Evolutionary conservation across 2,329 filamentous ascomycete genomes (phyloP), one percentile per base, ranked within the genome.

Genomic region (Orbilia blumenaviensis): DNA sequence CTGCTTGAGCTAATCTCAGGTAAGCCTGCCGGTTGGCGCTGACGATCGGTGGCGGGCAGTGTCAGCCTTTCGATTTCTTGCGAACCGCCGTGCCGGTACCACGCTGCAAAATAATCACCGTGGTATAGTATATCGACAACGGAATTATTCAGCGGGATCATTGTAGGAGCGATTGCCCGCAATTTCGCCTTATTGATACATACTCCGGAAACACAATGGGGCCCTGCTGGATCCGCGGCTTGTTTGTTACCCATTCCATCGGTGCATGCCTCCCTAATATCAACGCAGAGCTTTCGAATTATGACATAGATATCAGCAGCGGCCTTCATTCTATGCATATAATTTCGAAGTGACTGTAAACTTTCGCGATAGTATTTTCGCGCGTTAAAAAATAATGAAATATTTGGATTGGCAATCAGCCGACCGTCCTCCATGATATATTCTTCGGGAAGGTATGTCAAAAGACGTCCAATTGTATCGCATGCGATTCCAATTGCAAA

Each of bases 61-160:
- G 64, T 69, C 72, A 69, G 56, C 72, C 48, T 68, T 69, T 76
- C 72, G 64, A 76, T 66, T 41, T 76, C 72, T 61, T 76, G 72
- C 46, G 72, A 64, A n/a, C 72, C 72, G 21, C 72, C 72, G 50
- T 60, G 64, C 46, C 72, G 72, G 21, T 60, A 76, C 72, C 72
- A 76, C n/a, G 48, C 38, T n/a, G 42, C 72, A 66, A 76, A 76
- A 44, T 68, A 76, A 42, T 76, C 72, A 27, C 72, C 72, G 16
- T 76, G 72, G 25, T 76, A 76, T 5, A 76, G 64, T 4, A 69
- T 76, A 41, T 76, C 72, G 29, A 76, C 72, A 32, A 76, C 72
- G 16, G 72, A 76, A 46, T 44, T 66, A 61, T 76, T 76, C 10
- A 76, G 46, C 58, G 72, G 58, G 29, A 76, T 69, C 72, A 76